Base-by-base conservation (phyloP, 768 basidiomycete genomes). In the Termitomyces eurrhizus region DNA sequence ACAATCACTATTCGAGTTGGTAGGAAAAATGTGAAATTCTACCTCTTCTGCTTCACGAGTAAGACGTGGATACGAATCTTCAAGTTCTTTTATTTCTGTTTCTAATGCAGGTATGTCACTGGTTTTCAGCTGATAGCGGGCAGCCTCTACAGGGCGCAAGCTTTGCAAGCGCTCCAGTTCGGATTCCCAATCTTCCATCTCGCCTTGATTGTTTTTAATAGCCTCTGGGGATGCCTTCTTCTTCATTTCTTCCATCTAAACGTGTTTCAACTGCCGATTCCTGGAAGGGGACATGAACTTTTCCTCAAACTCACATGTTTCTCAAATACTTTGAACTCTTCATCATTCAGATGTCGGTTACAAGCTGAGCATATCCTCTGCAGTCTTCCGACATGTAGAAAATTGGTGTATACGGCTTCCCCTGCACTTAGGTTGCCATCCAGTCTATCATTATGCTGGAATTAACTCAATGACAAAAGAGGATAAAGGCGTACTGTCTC, bases 361-460 rank as follows among this genome's bases (percentile, higher is more conserved):
- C 96, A 98, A 8, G 86, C 86, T 12, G 83, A 77, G 67, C 96
- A 99, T 0, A 78, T 72, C 67, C 89, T 86, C 62, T 87, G 83
- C 53, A 78, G 75, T 68, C 83, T 83, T 37, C 89, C 92, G 1
- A 73, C 70, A 16, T 76, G 73, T 44, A 93, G 77, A 35, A 92
- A 65, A 1, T 70, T 69, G 59, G 85, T 76, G 59, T 84, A 95
- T 39, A 81, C 77, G 26, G 71, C 56, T 41, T 72, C 74, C 2
- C 72, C 71, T 13, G 74, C 75, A 35, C 68, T 65, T 33, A 69
- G 62, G 41, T 59, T 68, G 12, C 71, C 73, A 49, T 69, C 66
- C 52, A 67, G 24, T 33, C 77, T 78, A 46, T n/a, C 24, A 44
- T 29, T 26, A 36, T 29, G 44, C 54, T 33, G 65, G 29, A 60